phyloP scores from a whole-genome alignment of 176 grass and related monocot genomes.

The Carex parvula region DNA sequence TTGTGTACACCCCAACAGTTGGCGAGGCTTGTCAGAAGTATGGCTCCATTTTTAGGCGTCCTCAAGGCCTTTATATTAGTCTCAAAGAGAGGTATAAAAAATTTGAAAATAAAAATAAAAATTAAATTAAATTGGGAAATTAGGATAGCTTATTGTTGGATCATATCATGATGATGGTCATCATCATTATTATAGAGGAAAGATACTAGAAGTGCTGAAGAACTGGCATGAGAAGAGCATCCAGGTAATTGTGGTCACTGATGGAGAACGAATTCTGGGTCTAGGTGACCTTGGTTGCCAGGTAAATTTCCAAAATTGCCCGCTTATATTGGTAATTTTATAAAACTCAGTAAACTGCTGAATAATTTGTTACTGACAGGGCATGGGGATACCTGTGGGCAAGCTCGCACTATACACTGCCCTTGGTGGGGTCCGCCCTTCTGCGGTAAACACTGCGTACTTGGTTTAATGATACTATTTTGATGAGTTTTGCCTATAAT shows the following conservation, averaged over 20 bases:
- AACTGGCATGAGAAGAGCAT: slow-evolving; percentile 95
- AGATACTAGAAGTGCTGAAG: slow-evolving; percentile 67
- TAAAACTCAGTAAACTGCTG: not conserved
- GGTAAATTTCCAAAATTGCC: slow-evolving; percentile 31
- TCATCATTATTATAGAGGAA: slow-evolving; percentile 43
- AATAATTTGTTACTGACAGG: slow-evolving; percentile 34
- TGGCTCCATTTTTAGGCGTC: slow-evolving; percentile 64
- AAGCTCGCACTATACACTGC: slow-evolving; percentile 85
- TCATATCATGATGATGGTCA: not conserved
- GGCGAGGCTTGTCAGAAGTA: slow-evolving; percentile 99
- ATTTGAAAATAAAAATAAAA: not conserved
- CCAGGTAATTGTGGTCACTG: slow-evolving; percentile 88
- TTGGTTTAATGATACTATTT: not conserved
- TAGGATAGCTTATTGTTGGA: not conserved
- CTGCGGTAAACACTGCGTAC: slow-evolving; percentile 41
- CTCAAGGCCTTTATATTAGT: slow-evolving; percentile 83
- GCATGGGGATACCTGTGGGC: slow-evolving; percentile 94
- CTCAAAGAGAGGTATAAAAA: slow-evolving; percentile 69
- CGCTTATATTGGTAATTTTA: not conserved
- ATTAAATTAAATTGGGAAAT: not conserved
- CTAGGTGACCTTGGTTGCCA: slow-evolving; percentile 96
- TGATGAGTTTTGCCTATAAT: not conserved
- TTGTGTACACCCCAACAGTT: slow-evolving; percentile 88
- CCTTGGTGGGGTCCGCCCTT: slow-evolving; percentile 77
- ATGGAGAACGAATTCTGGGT: slow-evolving; percentile 84